Conservation (phyloP, 495 filamentous ascomycete species). For the Gamarada debralockiae region DNA sequence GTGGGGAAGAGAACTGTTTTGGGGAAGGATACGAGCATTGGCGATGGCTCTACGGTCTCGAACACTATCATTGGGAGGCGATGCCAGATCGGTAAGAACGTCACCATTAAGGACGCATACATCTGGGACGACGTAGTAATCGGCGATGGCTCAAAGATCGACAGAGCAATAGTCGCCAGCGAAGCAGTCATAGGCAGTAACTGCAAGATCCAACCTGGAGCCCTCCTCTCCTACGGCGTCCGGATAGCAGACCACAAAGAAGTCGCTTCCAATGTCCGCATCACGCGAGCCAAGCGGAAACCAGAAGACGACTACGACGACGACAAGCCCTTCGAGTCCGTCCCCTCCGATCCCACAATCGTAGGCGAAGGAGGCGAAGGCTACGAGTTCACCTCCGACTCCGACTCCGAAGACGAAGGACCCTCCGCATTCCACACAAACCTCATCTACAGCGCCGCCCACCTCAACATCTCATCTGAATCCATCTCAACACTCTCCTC, state of each 20-base stretch:
- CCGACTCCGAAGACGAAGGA: slow-evolving; percentile 44
- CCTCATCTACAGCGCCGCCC: slow-evolving; percentile 64
- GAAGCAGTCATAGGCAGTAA: slow-evolving; percentile 65
- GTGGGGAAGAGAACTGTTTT: slow-evolving; percentile 58
- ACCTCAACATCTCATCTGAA: slow-evolving; percentile 65
- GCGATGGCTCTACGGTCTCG: slow-evolving; percentile 60
- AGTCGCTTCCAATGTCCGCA: slow-evolving; percentile 45
- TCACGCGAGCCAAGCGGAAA: slow-evolving; percentile 51
- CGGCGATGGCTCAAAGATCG: slow-evolving; percentile 65
- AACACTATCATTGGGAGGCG: slow-evolving; percentile 77
- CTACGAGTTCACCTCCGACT: slow-evolving; percentile 41
- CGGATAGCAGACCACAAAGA: slow-evolving; percentile 56
- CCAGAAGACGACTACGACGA: slow-evolving; percentile 29
- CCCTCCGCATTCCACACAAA: slow-evolving; percentile 31
- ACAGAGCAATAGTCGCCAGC: slow-evolving; percentile 72
- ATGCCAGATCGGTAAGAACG: slow-evolving; percentile 82
- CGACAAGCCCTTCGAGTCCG: slow-evolving; percentile 19
- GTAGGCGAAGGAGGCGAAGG: slow-evolving; percentile 57
- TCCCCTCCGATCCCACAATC: slow-evolving; percentile 46
- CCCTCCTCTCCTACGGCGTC: slow-evolving; percentile 77
- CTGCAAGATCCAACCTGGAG: slow-evolving; percentile 63
- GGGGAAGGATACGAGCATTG: slow-evolving; percentile 72
- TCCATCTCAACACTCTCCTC: slow-evolving; percentile 66
- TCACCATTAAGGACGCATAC: slow-evolving; percentile 73
- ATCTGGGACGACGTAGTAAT: slow-evolving; percentile 86